phyloP scores from a whole-genome alignment of 2,329 filamentous ascomycete species.

The Neodidymelliopsis sp. region DNA sequence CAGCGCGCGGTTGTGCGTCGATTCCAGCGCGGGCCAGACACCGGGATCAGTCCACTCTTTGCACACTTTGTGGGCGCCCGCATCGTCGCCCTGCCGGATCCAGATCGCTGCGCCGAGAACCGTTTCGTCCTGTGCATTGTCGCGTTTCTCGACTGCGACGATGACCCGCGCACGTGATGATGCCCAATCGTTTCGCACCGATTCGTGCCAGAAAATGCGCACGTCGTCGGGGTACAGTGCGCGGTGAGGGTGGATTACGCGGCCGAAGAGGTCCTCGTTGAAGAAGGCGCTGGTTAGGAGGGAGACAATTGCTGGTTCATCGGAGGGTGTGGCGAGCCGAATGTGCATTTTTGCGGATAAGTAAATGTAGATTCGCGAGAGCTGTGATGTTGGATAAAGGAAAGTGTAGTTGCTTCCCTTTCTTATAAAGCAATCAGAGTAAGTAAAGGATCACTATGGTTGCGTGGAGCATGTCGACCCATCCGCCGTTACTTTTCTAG shows the following conservation, averaged over 20 bases:
- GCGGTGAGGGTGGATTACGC: constrained; percentile 37
- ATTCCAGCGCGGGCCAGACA: constrained; percentile 14
- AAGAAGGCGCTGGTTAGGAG: constrained; percentile 37
- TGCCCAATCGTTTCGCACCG: constrained; percentile 23
- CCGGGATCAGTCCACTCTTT: constrained; percentile 24
- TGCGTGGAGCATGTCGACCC: no score
- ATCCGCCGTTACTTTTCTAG: no score
- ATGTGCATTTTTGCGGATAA: constrained; percentile 32
- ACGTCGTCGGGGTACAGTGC: constrained; percentile 35
- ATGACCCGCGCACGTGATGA: constrained; percentile 20
- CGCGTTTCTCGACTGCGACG: constrained; percentile 17
- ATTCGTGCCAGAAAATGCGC: constrained; percentile 33
- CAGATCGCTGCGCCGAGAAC: constrained; percentile 32
- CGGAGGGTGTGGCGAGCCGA: constrained; percentile 24
- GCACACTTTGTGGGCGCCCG: constrained; percentile 20
- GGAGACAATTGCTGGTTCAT: constrained; percentile 28
- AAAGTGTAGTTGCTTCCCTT: no score
- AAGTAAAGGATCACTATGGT: no score
- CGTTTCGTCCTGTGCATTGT: constrained; percentile 13
- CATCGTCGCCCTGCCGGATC: constrained; percentile 32
- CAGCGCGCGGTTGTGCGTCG: constrained; percentile 31
- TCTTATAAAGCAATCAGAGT: no score
- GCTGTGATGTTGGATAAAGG: no score
- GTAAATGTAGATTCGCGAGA: no score
- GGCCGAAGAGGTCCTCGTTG: constrained; percentile 40